Evolutionary conservation across 768 basidiomycete genomes (phyloP).

Genomic region (Dacryopinax spathularia): DNA sequence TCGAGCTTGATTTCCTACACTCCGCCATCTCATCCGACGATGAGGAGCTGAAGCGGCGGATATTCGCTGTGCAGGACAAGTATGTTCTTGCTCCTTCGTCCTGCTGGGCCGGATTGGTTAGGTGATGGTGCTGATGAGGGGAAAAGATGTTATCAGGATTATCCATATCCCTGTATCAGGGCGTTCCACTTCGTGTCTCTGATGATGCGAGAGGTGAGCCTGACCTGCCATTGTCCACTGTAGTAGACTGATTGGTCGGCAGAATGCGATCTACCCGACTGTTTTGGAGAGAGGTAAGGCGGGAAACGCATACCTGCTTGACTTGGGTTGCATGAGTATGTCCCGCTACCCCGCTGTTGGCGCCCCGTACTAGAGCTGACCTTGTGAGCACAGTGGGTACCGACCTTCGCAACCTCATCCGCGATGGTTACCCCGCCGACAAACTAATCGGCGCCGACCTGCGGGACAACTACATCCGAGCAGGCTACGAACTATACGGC

Average conservation of each 20-base stretch:
- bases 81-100: neutral
- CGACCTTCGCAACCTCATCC: constrained; percentile 24
- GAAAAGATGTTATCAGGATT: constrained; percentile 2
- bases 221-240: neutral
- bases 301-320: constrained; percentile 19
- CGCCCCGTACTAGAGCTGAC: neutral
- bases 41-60: neutral
- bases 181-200: constrained; percentile 22
- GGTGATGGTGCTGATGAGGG: neutral
- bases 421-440: constrained; percentile 22
- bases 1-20: constrained; percentile 1
- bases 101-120: neutral
- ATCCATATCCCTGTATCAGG: constrained; percentile 25
- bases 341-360: neutral
- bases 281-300: constrained; percentile 18
- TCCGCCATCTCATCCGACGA: neutral
- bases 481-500: constrained; percentile 21
- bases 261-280: constrained; percentile 17
- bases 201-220: constrained; percentile 16
- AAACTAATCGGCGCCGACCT: constrained; percentile 22
- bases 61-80: constrained; percentile 4
- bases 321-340: constrained; percentile 26
- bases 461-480: constrained; percentile 21
- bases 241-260: neutral
- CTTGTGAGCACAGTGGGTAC: constrained; percentile 23